A percentile compares a stretch with the other conserved stretches of the same genome.
Conservation (phyloP, 2,329 filamentous ascomycete genomes). For the Talaromyces islandicus region DNA sequence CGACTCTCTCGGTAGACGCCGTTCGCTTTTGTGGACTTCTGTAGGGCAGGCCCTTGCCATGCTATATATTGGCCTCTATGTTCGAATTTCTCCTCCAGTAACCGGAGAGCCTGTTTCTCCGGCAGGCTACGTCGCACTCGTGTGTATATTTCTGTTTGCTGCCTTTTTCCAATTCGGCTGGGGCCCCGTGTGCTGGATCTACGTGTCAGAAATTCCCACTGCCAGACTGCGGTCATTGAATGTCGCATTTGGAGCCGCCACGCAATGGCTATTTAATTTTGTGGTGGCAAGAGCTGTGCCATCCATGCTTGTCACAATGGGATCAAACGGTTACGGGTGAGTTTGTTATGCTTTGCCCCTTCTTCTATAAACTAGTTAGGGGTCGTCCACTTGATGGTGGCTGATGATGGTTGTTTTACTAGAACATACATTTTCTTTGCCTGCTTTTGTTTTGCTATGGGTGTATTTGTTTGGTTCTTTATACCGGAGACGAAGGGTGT, state of each 20-base stretch:
- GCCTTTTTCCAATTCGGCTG: conserved; percentile 39
- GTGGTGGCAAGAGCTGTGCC: conserved; percentile 60
- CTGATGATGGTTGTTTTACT: conserved; percentile 32
- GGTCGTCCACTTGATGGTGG: conserved; percentile 55
- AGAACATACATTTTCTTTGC: conserved; percentile 27
- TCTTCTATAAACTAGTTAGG: no score
- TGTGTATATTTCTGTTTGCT: conserved; percentile 45
- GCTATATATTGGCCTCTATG: conserved; percentile 66
- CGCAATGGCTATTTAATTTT: conserved; percentile 69
- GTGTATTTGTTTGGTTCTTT: conserved; percentile 57
- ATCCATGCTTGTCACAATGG: conserved; percentile 45
- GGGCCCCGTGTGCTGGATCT: conserved; percentile 66
- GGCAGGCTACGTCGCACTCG: conserved; percentile 62
- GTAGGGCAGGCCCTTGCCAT: conserved; percentile 57
- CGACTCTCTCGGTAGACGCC: conserved; percentile 62
- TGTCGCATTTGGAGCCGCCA: conserved; percentile 60
- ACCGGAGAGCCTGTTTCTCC: conserved; percentile 48
- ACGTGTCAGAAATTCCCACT: conserved; percentile 63
- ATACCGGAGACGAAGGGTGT: conserved; percentile 68
- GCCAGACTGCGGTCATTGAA: conserved; percentile 59
- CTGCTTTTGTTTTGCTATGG: conserved; percentile 11
- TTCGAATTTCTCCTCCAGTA: conserved; percentile 49
- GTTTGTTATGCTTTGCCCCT: not conserved
- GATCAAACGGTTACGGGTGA: conserved; percentile 8
- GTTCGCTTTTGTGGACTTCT: conserved; percentile 59